Base-by-base conservation (phyloP, 2,329 filamentous ascomycete species). In the Nigrograna mackinnonii region DNA sequence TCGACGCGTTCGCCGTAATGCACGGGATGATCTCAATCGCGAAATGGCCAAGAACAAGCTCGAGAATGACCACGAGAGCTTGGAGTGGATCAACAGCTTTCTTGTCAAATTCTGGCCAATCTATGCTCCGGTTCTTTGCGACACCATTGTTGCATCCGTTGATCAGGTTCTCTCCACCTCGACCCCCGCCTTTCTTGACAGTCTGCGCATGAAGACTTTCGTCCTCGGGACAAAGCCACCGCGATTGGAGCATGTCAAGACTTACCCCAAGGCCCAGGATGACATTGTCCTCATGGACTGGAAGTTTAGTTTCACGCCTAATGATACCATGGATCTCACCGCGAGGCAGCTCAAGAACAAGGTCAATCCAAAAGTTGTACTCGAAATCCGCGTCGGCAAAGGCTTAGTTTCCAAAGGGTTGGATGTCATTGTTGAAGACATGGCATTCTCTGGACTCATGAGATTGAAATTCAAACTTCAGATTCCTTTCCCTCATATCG, bases 51-150 rank as follows among this genome's bases (percentile, higher is more conserved):
- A 96, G 70, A 86, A 86, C 69, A 88, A 81, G 59, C 76, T 99
- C 40, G 94, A 97, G 57, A 94, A 85, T 6, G 94, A 99, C 57
- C 84, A 84, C 19, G 94, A 99, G 71, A 94, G 88, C 43, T 77
- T 99, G 36, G 94, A 99, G 69, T 99, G 94, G 94, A 97, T 99
- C 69, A 99, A 99, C 77, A 95, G 90, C 57, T 99, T 99, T 74
- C 68, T 99, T 58, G 84, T 95, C 72, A 99, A 99, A 68, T 99
- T 99, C 74, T 99, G 94, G 94, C 94, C 94, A 49, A 99, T 99
- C 61, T 97, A 96, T 67, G 90, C 94, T 41, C 94, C 94, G 1
- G 89, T 97, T 7, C 81, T 99, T 11, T 92, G 91, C 47, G 84
- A 94, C 55, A 95, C 90, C 17, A 87, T 99, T 58, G 88, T 97